Percentiles rank a stretch among this genome's conserved stretches.
Evolutionary conservation across 2,329 filamentous ascomycete genomes (phyloP).

Genomic region (Fusarium sp.): DNA sequence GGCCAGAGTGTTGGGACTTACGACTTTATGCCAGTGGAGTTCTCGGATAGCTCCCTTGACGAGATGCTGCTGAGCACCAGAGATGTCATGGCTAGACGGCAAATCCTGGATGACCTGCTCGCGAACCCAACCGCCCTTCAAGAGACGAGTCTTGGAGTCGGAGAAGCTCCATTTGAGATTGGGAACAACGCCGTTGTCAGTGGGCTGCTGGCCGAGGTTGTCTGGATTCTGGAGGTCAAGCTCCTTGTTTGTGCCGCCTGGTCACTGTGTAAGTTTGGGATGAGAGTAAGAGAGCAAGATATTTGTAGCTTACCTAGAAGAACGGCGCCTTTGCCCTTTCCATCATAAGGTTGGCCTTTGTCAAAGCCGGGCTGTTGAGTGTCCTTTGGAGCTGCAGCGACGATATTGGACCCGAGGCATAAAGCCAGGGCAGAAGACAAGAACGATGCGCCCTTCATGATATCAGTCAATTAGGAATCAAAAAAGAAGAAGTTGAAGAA

Average conservation of each 20-base stretch:
- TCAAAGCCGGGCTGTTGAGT: conserved; percentile 24
- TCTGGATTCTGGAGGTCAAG: conserved; percentile 71
- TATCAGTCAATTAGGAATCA: fast-evolving
- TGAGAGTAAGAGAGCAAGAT: fast-evolving
- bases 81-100: conserved; percentile 71
- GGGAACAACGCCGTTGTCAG: conserved; percentile 70
- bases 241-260: conserved; percentile 68
- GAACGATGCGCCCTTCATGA: conserved; percentile 20
- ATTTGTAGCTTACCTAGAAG: conserved; percentile 57
- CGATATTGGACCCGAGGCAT: conserved; percentile 6
- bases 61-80: conserved; percentile 74
- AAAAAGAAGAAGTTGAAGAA: fast-evolving
- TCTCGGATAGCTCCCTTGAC: conserved; percentile 72
- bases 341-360: conserved; percentile 65
- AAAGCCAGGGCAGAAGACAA: conserved; percentile 25
- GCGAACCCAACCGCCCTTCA: conserved; percentile 72
- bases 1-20: conserved; percentile 46
- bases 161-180: conserved; percentile 78
- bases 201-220: conserved; percentile 68
- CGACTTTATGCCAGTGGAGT: conserved; percentile 74
- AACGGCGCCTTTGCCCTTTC: conserved; percentile 65
- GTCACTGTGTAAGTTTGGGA: background rate
- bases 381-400: conserved; percentile 23
- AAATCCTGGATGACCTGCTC: conserved; percentile 74
- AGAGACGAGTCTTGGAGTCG: conserved; percentile 69